Evolutionary conservation across 306 rosid species (phyloP), one percentile per base, ranked within the genome.

Genomic region (Prosopis cineraria): DNA sequence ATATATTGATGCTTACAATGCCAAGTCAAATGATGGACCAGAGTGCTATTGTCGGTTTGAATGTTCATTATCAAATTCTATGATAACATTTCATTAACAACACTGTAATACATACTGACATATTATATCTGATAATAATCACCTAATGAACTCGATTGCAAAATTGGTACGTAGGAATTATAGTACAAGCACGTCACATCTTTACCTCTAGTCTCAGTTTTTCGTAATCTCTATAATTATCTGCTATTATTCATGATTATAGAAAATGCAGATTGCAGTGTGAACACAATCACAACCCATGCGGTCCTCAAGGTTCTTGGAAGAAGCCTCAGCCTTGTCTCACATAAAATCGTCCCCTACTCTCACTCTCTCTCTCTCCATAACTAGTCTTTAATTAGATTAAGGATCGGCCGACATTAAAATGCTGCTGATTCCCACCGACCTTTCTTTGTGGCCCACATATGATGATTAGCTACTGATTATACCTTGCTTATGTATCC

Each of bases 21-120:
- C 59, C 64, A 52, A 77, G 66, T 68, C 40, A 62, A 55, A 14
- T 24, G 37, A 56, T 65, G 79, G 88, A 81, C 80, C 82, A 76
- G 75, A 55, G 65, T 77, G 77, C 72, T 33, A 53, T n/a, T n/a
- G n/a, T n/a, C 68, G 1, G 6, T 62, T 62, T 62, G 39, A 17
- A 33, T 16, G 24, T 7, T 30, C 20, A 3, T 2, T 7, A 31
- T 62, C 41, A 17, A 16, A 11, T 33, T 33, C 25, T 31, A 17
- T 17, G n/a, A 13, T 62, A 17, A 11, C 22, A 63, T 34, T 34
- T 34, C n/a, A 4, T 27, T 12, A 58, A 27, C 4, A 33, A 58
- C 12, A 58, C 19, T 27, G 34, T 27, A 4, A 29, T 27, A 29
- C 13, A 12, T 11, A 58, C 36, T 58, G 9, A 27, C 19, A 13